Base-by-base conservation (phyloP, 108 stramenopile genomes). In the Cylindrotheca closterium region DNA sequence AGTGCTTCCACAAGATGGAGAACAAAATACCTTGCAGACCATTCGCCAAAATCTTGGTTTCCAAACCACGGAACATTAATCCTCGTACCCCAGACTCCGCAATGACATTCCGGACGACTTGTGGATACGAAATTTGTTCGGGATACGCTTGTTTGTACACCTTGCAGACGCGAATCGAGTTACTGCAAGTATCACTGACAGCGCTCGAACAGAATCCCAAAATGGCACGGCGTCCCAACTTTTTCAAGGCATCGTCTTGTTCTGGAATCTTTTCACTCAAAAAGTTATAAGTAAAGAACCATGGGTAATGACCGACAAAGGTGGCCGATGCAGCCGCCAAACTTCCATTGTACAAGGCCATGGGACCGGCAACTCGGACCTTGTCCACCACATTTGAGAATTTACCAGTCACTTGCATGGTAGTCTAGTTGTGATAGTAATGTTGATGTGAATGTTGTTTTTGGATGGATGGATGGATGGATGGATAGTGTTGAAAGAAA, bases 31-130 rank as follows among this genome's bases (percentile, higher is more conserved):
- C 97, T 78, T 95, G 94, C 82, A 98, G 55, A 25, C 99, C 99
- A 72, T 99, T 99, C 51, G 97, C 90, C 33, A 99, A 65, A 75
- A 99, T 97, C 73, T 98, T 98, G 32, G 99, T 99, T 73, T 94
- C 89, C 66, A 99, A 81, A 28, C 99, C 99, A 48, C 99, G 88
- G 48, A 97, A 97, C 75, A 99, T 86, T 47, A 99, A 79, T 26
- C 97, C 99, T 19, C 52, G 25, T 21, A 98, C 51, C 8, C 99
- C 99, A 58, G 88, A 90, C 65, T 96, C 90, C 30, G 69, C 55
- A 30, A 99, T 81, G 48, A 99, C 94, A 58, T 82, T 82, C 27
- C 54, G 71, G 26, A 97, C 89, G 34, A 93, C 96, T 73, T 98
- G 79, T 7, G 86, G 77, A 68, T 99, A 99, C 27, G 94, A 76